Evolutionary conservation across 2,329 filamentous ascomycete genomes (phyloP).

Genomic region (Xylaria sp.): DNA sequence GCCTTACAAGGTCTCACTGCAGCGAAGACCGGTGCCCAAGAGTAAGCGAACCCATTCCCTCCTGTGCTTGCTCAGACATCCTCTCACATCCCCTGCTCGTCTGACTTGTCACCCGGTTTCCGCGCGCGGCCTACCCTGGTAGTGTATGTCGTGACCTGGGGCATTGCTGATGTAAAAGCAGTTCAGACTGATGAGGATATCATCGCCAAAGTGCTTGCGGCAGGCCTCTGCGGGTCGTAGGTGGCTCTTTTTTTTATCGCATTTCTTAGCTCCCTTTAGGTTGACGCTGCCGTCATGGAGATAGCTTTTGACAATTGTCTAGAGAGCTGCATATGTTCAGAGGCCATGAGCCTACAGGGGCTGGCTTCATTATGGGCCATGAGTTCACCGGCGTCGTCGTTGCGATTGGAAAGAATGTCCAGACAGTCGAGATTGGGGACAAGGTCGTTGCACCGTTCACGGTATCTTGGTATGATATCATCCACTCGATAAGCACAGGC

Average conservation of each 20-base stretch:
- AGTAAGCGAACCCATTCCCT: constrained; percentile 51
- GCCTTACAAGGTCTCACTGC: constrained; percentile 77
- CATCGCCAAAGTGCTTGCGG: constrained; percentile 84
- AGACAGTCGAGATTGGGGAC: constrained; percentile 77
- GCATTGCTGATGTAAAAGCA: constrained; percentile 45
- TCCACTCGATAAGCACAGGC: constrained; percentile 2
- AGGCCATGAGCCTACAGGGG: constrained; percentile 77
- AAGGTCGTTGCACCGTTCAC: constrained; percentile 87
- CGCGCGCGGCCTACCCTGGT: constrained; percentile 7
- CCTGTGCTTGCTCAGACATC: constrained; percentile 3
- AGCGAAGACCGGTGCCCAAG: constrained; percentile 81
- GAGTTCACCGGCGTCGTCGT: constrained; percentile 85
- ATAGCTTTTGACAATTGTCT: constrained; percentile 26
- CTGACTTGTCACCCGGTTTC: constrained; percentile 16
- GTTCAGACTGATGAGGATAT: constrained; percentile 78
- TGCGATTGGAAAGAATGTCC: constrained; percentile 74
- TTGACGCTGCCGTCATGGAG: constrained; percentile 10
- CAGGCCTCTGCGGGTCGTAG: constrained; percentile 89
- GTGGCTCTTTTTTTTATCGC: constrained; percentile 46
- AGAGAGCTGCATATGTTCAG: constrained; percentile 90
- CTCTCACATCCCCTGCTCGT: constrained; percentile 8
- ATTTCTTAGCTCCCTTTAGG: constrained; percentile 8
- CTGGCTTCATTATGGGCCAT: constrained; percentile 79
- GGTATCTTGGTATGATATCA: constrained; percentile 71
- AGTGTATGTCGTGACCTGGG: not conserved